phyloP scores from a whole-genome alignment of 768 basidiomycete genomes.

The Rhodotorula paludigena region DNA sequence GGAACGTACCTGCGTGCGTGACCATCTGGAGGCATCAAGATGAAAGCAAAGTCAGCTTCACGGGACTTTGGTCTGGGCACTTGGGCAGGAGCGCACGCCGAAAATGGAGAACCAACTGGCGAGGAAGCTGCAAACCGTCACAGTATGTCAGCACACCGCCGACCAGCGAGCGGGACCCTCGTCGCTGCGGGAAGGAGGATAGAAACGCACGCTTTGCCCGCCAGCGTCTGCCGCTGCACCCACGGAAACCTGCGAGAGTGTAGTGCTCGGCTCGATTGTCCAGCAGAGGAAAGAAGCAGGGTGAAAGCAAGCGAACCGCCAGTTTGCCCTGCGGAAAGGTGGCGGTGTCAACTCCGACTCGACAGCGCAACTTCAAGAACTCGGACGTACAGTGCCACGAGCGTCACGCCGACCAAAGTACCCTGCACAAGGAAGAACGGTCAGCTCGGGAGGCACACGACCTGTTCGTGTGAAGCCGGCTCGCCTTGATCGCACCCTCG shows the following conservation, averaged over 20 bases:
- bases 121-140: not conserved
- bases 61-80: no score
- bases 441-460: no score
- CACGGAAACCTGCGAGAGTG: conserved; percentile 1
- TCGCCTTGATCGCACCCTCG: conserved; percentile 25
- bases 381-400: not conserved
- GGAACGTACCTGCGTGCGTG: conserved; percentile 1
- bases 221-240: conserved; percentile 22
- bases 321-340: conserved; percentile 16
- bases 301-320: not conserved
- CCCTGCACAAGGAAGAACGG: not conserved
- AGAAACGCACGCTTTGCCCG: conserved; percentile 12
- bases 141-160: not conserved
- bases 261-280: no score
- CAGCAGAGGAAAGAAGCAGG: no score
- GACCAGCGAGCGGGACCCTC: no score
- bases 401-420: conserved; percentile 1
- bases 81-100: not conserved
- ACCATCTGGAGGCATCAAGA: not conserved
- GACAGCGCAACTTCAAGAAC: no score
- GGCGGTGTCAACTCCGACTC: not conserved
- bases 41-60: not conserved
- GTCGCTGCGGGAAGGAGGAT: no score
- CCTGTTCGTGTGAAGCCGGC: no score
- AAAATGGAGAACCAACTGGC: conserved; percentile 15